phyloP scores from a whole-genome alignment of 306 rosid species.

The Nissolia schottii region DNA sequence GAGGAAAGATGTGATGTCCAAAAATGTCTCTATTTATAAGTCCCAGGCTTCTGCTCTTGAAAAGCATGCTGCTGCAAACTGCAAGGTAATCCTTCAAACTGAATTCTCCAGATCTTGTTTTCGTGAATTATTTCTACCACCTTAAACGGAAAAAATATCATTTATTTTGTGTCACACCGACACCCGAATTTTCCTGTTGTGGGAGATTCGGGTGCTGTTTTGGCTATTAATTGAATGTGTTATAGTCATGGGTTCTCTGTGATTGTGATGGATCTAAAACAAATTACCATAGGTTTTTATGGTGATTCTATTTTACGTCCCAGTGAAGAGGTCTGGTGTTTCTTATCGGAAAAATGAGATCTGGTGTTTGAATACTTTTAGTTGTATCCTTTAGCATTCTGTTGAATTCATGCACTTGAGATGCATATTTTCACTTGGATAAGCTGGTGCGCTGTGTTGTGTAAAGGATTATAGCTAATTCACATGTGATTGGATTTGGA shows the following conservation, averaged over 20 bases:
- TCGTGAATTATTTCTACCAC: too few species aligned
- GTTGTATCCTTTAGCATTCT: background rate
- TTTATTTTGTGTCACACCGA: too few species aligned
- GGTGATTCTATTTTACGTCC: background rate
- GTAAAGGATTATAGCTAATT: background rate
- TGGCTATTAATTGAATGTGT: too few species aligned
- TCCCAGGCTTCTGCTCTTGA: slow-evolving; percentile 98
- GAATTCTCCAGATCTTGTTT: background rate
- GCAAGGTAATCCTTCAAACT: slow-evolving; percentile 55
- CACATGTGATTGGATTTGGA: background rate
- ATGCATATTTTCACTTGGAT: background rate
- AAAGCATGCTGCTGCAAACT: slow-evolving; percentile 87
- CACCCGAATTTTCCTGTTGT: too few species aligned
- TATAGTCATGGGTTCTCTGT: background rate
- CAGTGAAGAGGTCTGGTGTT: background rate
- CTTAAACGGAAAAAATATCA: too few species aligned
- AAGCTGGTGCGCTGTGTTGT: background rate
- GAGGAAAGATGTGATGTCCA: slow-evolving; percentile 94
- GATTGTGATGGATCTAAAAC: background rate
- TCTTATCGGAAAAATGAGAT: too few species aligned
- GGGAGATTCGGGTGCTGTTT: too few species aligned
- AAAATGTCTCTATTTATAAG: slow-evolving; percentile 90
- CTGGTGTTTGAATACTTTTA: background rate
- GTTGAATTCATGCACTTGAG: background rate
- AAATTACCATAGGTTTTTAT: background rate